A percentile compares a stretch with the other conserved stretches of the same genome.
Evolutionary conservation across 345 rosid species (phyloP).

Genomic region (Euphorbia tirucalli): DNA sequence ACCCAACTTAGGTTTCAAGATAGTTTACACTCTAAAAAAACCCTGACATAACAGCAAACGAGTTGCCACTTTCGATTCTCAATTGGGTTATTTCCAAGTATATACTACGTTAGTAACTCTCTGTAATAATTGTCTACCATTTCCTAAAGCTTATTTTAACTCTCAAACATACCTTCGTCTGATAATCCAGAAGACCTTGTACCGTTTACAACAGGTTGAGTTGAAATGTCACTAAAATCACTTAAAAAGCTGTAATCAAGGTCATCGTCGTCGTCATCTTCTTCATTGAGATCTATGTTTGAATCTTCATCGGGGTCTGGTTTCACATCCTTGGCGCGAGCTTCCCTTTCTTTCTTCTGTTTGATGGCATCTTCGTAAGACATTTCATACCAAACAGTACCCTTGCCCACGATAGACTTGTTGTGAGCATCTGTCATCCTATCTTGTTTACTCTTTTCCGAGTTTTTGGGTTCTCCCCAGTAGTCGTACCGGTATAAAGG

Average conservation of each 20-base stretch:
- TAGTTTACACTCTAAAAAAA: too few relatives aligned
- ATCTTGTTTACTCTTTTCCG: constrained; percentile 75
- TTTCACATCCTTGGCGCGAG: constrained; percentile 30
- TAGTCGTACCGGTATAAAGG: constrained; percentile 79
- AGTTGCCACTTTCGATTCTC: not conserved
- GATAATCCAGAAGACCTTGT: constrained; percentile 58
- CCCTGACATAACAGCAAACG: too few relatives aligned
- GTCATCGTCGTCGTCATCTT: constrained; percentile 41
- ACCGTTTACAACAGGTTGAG: constrained; percentile 79
- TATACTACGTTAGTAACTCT: not conserved
- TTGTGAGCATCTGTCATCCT: constrained; percentile 74
- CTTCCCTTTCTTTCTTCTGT: constrained; percentile 55
- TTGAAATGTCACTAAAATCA: constrained; percentile 36
- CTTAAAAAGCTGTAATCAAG: constrained; percentile 71
- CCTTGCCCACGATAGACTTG: constrained; percentile 83
- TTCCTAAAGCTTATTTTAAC: not conserved
- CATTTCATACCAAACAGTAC: constrained; percentile 76
- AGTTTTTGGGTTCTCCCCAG: constrained; percentile 94
- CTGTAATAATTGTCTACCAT: not conserved
- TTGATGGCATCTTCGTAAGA: constrained; percentile 71
- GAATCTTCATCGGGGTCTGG: constrained; percentile 35
- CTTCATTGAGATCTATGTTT: constrained; percentile 11
- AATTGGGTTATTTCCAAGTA: not conserved
- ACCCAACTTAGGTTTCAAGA: too few relatives aligned
- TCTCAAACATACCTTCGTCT: constrained; percentile 47